phyloP scores from a whole-genome alignment of 78 protist species.

The Parvularia atlantis region DNA sequence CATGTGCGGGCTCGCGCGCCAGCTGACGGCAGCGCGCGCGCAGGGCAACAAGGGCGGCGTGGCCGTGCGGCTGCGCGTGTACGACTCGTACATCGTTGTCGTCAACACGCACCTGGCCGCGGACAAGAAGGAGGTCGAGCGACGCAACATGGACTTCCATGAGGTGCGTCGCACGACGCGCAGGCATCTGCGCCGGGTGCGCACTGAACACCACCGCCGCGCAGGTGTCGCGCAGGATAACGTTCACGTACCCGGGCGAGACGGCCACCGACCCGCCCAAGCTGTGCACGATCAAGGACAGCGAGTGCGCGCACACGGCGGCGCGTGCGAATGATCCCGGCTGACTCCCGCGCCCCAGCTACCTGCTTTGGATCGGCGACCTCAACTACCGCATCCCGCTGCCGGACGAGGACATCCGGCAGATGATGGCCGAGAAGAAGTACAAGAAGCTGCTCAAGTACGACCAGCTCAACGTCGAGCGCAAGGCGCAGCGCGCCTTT shows the following conservation, averaged over 20 bases:
- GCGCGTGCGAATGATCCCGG: no score
- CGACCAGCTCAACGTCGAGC: conserved; percentile 39
- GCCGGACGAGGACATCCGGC: conserved; percentile 37
- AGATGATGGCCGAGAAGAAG: conserved; percentile 21
- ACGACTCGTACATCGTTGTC: conserved; percentile 54
- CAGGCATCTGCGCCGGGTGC: not conserved
- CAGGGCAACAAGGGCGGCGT: conserved; percentile 90
- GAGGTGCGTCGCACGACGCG: conserved; percentile 29
- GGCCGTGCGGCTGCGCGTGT: conserved; percentile 49
- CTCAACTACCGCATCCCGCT: conserved; percentile 57
- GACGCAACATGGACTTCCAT: conserved; percentile 64
- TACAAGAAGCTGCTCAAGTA: conserved; percentile 20
- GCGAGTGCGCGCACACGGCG: no score
- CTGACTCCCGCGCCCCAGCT: no score
- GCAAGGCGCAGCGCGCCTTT: conserved; percentile 20
- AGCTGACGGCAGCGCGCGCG: not conserved
- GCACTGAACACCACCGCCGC: no score
- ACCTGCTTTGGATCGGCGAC: conserved; percentile 71
- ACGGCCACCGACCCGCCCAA: no score
- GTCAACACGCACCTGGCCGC: conserved; percentile 81
- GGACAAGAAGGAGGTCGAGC: conserved; percentile 36
- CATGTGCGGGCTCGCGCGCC: not conserved
- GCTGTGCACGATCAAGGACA: no score
- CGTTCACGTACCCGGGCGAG: no score
- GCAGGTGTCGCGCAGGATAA: no score